Base-by-base conservation (phyloP, 2,329 filamentous ascomycete species). In the Talaromyces sp. region DNA sequence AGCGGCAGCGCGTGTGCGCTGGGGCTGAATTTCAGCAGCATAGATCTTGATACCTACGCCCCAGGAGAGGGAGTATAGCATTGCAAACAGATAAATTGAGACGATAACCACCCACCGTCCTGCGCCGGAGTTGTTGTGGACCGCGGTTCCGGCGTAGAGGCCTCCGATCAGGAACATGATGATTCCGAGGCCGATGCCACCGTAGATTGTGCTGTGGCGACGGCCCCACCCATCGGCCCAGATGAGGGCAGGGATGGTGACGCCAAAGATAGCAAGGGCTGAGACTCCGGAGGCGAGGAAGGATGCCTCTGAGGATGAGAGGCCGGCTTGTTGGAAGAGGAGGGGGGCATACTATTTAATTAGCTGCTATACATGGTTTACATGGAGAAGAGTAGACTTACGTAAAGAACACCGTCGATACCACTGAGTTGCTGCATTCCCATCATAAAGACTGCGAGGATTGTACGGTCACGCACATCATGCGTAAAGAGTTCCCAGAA, bases 211-310 rank as follows among this genome's bases (percentile, higher is more conserved):
- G 13, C 81, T 84, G 3, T 81, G 83, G 3, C 84, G 81, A 6
- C 86, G 79, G 3, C 85, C 85, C 82, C 85, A 87, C 67, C 79
- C 79, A 68, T 89, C 86, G 1, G 85, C 83, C 15, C 84, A 79
- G 25, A 87, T 74, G 66, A 85, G 79, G 0, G 82, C 86, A 0
- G 86, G 85, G 31, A 89, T 80, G 0, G 86, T 86, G 58, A 84
- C 78, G n/a, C 79, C 77, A 22, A 88, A 79, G 72, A 88, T 88
- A 1, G 87, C 74, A 1, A 89, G 80, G 0, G 83, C 85, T 0
- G 86, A 87, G 8, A 89, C 78, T 0, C 86, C 86, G 0, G 86
- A 88, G 0, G 87, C 87, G 2, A 89, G 78, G 69, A 89, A 87
- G 0, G 84, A 83, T 1, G 85, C 81, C 27, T 81, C 83, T 3